Conservation (phyloP, 495 filamentous ascomycete species). For the Trichoderma gamsii region DNA sequence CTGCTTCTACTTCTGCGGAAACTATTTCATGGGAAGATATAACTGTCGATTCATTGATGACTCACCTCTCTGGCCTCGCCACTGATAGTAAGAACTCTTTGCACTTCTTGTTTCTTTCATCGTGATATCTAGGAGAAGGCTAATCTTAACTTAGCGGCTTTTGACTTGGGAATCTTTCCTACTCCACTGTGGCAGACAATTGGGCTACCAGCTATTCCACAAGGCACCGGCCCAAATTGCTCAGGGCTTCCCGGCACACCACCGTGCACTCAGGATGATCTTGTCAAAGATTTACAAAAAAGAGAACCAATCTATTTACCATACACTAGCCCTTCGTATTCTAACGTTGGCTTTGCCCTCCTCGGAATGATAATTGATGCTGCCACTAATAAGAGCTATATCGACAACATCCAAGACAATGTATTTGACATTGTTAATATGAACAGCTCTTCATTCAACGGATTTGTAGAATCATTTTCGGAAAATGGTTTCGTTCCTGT, state of each 20-base stretch:
- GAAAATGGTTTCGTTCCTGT: slow-evolving; percentile 36
- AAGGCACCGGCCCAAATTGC: slow-evolving; percentile 27
- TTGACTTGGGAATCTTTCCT: slow-evolving; percentile 26
- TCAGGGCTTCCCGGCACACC: slow-evolving; percentile 29
- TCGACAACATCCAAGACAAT: slow-evolving; percentile 24
- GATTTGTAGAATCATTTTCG: slow-evolving; percentile 25
- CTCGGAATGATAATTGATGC: slow-evolving; percentile 34
- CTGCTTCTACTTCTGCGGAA: not conserved
- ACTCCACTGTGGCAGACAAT: slow-evolving; percentile 23
- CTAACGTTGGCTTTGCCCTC: slow-evolving; percentile 35
- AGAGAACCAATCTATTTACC: slow-evolving; percentile 33
- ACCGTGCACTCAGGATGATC: slow-evolving; percentile 24
- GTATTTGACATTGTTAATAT: slow-evolving; percentile 39
- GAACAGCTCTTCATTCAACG: slow-evolving; percentile 31
- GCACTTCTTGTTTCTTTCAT: not conserved
- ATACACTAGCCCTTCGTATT: slow-evolving; percentile 36
- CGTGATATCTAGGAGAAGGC: not conserved
- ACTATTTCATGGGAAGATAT: slow-evolving; percentile 28
- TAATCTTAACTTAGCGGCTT: slow-evolving; percentile 23
- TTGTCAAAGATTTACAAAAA: slow-evolving; percentile 31
- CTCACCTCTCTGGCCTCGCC: slow-evolving; percentile 33
- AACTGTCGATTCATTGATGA: slow-evolving; percentile 33
- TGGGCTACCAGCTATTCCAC: slow-evolving; percentile 26
- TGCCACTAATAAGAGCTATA: slow-evolving; percentile 30
- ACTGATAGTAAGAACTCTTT: slow-evolving; percentile 27